Conservation (phyloP, 495 filamentous ascomycete species). For the Jackrogersella minutella region DNA sequence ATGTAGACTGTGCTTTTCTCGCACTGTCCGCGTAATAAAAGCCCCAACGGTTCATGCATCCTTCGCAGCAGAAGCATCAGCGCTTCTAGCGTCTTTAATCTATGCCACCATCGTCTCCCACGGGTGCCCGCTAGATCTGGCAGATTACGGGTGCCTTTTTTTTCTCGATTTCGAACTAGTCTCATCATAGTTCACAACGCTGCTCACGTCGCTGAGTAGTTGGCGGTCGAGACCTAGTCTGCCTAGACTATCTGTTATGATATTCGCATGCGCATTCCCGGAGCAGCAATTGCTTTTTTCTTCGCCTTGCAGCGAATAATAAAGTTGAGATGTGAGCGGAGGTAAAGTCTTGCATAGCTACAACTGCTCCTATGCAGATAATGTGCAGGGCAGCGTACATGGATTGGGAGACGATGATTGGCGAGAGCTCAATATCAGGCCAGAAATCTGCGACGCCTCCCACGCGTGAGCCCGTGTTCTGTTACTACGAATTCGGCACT, state of each 20-base stretch:
- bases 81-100: slow-evolving; percentile 12
- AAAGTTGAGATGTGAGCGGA: slow-evolving; percentile 35
- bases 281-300: slow-evolving; percentile 36
- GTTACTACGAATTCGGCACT: slow-evolving; percentile 19
- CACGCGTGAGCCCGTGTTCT: slow-evolving; percentile 18
- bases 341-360: slow-evolving; percentile 35
- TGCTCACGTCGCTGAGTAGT: slow-evolving; percentile 4
- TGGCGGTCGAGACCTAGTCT: slow-evolving; percentile 5
- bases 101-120: slow-evolving; percentile 3
- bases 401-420: slow-evolving; percentile 19
- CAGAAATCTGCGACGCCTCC: slow-evolving; percentile 25
- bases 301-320: slow-evolving; percentile 14
- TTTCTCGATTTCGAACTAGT: slow-evolving; percentile 9
- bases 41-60: slow-evolving; percentile 23
- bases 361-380: slow-evolving; percentile 23
- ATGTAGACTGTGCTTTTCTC: background rate
- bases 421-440: slow-evolving; percentile 17
- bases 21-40: slow-evolving; percentile 24
- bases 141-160: background rate
- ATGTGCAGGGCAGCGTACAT: slow-evolving; percentile 25
- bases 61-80: slow-evolving; percentile 9
- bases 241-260: slow-evolving; percentile 7
- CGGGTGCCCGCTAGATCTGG: slow-evolving; percentile 1
- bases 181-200: slow-evolving; percentile 3
- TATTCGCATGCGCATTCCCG: slow-evolving; percentile 38